Base-by-base conservation (phyloP, 2,329 filamentous ascomycete genomes). In the Cladosporium austrohemisphaericum region DNA sequence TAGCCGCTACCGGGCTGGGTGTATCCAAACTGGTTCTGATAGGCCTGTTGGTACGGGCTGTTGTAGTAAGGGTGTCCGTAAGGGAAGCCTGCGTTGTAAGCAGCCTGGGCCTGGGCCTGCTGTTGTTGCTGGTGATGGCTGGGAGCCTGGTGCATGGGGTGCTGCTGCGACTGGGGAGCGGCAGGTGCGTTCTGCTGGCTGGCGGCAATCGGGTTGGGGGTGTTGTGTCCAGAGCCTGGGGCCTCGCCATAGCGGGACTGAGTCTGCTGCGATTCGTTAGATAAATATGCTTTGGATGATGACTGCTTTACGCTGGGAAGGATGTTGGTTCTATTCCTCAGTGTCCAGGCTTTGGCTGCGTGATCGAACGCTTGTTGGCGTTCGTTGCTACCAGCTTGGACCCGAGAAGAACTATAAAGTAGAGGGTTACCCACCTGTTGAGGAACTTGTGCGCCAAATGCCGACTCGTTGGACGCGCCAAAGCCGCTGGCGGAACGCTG, bases 181-280 rank as follows among this genome's bases (percentile, higher is more conserved):
- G 53, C 49, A 5, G 56, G 55, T 16, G 71, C 72, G 48, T 71
- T 69, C 55, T 80, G 76, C 52, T 78, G 77, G 45, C 70, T 73
- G 52, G 77, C 76, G 52, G 80, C 68, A 32, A 84, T 77, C 22
- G 91, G 90, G 72, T 94, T 93, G 28, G 92, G 91, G 2, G 91
- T 96, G 61, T 86, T 92, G 68, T 93, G 86, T 36, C 90, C 92
- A 66, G 89, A 95, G 73, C 85, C 89, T 62, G 90, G 87, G 54
- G 80, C 79, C 49, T 95, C 89, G 55, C 81, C 78, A 62, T 84
- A 85, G 58, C 84, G 85, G 66, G 83, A 87, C 66, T 91, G 90
- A 78, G 56, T 57, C 52, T 60, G 56, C 33, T 55, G 31, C 13
- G 37, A 13, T 55, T 53, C 40, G 55, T 53, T 50, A 52, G 49